Percentiles rank a stretch among this genome's conserved stretches.
Evolutionary conservation across 148 eudicot genomes (phyloP).

Genomic region (Agrostemma githago): DNA sequence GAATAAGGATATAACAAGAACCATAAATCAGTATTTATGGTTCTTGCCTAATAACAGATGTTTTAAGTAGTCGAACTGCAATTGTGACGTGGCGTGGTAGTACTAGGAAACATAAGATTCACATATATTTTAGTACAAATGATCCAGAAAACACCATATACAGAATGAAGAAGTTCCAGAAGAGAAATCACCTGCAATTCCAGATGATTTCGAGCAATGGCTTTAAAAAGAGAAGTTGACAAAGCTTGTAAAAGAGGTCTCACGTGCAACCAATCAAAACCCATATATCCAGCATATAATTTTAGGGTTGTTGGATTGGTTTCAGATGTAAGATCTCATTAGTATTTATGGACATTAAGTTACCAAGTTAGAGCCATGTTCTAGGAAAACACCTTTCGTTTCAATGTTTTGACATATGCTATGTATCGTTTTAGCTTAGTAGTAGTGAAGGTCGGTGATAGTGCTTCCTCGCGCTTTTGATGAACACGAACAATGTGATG

Average conservation of each 20-base stretch:
- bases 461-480: constrained; percentile 87
- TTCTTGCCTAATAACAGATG: constrained; percentile 80
- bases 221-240: constrained; percentile 20
- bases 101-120: constrained; percentile 35
- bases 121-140: constrained; percentile 2
- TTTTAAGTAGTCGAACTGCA: constrained; percentile 82
- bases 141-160: not conserved
- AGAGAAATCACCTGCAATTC: constrained; percentile 53
- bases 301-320: not conserved
- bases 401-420: constrained; percentile 73
- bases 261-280: not conserved
- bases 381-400: constrained; percentile 60
- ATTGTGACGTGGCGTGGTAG: constrained; percentile 70
- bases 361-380: not conserved
- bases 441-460: constrained; percentile 82
- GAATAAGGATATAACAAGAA: not conserved
- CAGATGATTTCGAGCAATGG: constrained; percentile 76
- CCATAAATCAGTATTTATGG: not conserved
- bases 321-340: not conserved
- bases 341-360: not conserved
- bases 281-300: not conserved
- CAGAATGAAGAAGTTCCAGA: constrained; percentile 5
- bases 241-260: not conserved
- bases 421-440: constrained; percentile 86
- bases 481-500: constrained; percentile 93